phyloP scores from a whole-genome alignment of 768 basidiomycete species.

The Serendipita sp. region DNA sequence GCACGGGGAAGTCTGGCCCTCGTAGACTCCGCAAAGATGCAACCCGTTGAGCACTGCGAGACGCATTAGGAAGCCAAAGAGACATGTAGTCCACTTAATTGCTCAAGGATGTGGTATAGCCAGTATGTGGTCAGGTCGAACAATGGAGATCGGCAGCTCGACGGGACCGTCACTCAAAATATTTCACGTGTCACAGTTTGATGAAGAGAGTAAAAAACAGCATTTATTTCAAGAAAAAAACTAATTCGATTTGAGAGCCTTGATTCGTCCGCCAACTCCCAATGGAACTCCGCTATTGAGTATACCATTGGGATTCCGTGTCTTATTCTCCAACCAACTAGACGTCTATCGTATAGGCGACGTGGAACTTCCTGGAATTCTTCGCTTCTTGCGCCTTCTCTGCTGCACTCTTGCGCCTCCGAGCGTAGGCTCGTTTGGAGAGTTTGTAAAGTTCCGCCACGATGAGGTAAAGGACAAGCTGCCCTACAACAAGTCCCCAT shows the following conservation, averaged over 20 bases:
- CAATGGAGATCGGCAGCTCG: too few species aligned
- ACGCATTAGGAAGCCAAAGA: constrained; percentile 1
- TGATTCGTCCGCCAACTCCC: too few species aligned
- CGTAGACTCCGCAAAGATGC: not conserved
- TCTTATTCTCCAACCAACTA: not conserved
- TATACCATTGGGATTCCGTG: not conserved
- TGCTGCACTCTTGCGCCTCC: not conserved
- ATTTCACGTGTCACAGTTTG: too few species aligned
- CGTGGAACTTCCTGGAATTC: not conserved
- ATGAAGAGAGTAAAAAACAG: too few species aligned
- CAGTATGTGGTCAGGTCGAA: too few species aligned
- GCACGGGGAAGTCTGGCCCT: not conserved
- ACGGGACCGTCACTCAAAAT: too few species aligned
- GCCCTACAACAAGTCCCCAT: constrained; percentile 18
- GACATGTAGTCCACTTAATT: not conserved
- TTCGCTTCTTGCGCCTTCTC: not conserved
- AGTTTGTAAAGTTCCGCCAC: not conserved
- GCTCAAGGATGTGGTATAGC: not conserved
- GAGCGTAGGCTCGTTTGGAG: not conserved
- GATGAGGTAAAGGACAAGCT: not conserved
- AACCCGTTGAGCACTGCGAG: not conserved
- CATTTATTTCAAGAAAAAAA: too few species aligned
- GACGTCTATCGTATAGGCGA: not conserved
- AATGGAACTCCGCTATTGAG: not conserved
- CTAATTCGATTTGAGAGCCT: too few species aligned